phyloP scores from a whole-genome alignment of 2,329 filamentous ascomycete genomes.

The Lecanicillium sp. region DNA sequence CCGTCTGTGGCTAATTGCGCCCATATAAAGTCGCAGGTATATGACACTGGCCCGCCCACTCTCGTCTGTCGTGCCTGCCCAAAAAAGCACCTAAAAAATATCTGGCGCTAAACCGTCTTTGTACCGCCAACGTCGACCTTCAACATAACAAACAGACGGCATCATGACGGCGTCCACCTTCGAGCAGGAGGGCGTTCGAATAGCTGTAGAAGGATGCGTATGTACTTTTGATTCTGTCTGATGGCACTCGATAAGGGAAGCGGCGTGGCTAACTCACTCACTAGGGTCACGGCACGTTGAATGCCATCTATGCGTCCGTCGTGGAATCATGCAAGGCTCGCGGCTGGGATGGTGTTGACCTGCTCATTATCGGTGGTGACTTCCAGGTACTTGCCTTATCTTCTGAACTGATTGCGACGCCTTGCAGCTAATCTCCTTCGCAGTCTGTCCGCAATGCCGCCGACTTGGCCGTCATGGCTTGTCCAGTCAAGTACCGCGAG shows the following conservation, averaged over 20 bases:
- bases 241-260: too few species aligned
- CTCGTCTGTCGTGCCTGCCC: too few species aligned
- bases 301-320: constrained; percentile 84
- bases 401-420: not conserved
- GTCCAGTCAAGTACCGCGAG: constrained; percentile 77
- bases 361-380: constrained; percentile 92
- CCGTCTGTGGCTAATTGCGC: too few species aligned
- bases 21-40: too few species aligned
- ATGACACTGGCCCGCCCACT: too few species aligned
- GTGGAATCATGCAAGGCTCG: constrained; percentile 59
- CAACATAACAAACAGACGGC: constrained; percentile 1
- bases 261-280: not conserved
- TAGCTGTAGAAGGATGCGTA: constrained; percentile 85
- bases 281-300: constrained; percentile 82
- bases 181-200: constrained; percentile 45
- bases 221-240: constrained; percentile 22
- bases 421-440: constrained; percentile 4
- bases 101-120: not conserved
- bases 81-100: not conserved
- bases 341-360: constrained; percentile 74
- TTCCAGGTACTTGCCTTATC: constrained; percentile 59
- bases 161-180: constrained; percentile 20
- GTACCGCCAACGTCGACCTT: too few species aligned
- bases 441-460: constrained; percentile 80
- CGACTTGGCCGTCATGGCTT: constrained; percentile 83